Evolutionary conservation across 2,329 filamentous ascomycete species (phyloP).

Genomic region (Dactylellina haptotyla): DNA sequence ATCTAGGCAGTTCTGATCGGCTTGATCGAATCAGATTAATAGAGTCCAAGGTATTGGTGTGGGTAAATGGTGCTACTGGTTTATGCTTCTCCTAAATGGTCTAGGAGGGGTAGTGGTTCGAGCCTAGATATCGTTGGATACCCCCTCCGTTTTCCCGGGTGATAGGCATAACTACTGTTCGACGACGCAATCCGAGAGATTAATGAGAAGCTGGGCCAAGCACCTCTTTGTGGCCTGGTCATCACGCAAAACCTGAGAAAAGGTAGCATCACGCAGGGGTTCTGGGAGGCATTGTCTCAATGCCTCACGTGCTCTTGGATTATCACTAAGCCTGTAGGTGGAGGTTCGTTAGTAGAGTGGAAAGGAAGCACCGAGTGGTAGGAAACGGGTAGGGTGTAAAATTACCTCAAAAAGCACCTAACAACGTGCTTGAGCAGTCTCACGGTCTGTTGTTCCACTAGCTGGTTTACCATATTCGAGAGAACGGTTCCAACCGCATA

Average conservation of each 20-base stretch:
- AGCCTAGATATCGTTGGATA: neutral
- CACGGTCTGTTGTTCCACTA: conserved; percentile 97
- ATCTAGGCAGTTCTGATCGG: neutral
- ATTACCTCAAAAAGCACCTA: conserved; percentile 90
- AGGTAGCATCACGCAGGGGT: conserved; percentile 97
- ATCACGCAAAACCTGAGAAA: conserved; percentile 93
- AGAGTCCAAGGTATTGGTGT: neutral
- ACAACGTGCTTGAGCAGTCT: conserved; percentile 97
- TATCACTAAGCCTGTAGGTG: conserved; percentile 81
- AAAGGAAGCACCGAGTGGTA: neutral
- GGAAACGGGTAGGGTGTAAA: conserved; percentile 55
- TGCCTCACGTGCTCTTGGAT: conserved; percentile 92
- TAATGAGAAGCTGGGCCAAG: conserved; percentile 94
- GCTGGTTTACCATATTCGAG: conserved; percentile 97
- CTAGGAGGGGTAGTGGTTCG: neutral
- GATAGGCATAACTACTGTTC: conserved; percentile 59
- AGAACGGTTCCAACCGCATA: conserved; percentile 97
- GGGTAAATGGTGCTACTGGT: neutral
- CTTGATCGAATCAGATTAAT: no score
- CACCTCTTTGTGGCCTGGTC: conserved; percentile 98
- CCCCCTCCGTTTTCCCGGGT: neutral
- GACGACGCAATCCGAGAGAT: conserved; percentile 87
- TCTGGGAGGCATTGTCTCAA: conserved; percentile 95
- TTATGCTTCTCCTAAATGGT: no score
- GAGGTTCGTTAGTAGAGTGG: conserved; percentile 48